phyloP scores from a whole-genome alignment of 495 filamentous ascomycete species.

The Daldinia caldariorum region DNA sequence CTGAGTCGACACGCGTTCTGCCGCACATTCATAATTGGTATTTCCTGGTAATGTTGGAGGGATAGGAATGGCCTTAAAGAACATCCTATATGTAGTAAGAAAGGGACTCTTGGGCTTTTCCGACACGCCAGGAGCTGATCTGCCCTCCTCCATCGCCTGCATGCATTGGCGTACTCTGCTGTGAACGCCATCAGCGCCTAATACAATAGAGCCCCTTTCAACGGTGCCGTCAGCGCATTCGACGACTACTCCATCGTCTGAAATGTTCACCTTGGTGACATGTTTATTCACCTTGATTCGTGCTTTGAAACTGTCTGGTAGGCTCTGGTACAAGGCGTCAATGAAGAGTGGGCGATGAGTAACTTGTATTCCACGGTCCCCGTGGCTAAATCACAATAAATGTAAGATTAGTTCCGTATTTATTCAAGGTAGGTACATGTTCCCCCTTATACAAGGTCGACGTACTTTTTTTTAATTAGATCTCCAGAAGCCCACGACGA shows the following conservation, averaged over 20 bases:
- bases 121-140: slow-evolving; percentile 33
- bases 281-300: slow-evolving; percentile 48
- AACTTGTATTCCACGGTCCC: slow-evolving; percentile 49
- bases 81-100: slow-evolving; percentile 44
- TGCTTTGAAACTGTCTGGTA: slow-evolving; percentile 48
- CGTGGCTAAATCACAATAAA: slow-evolving; percentile 40
- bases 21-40: slow-evolving; percentile 32
- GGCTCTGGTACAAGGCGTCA: slow-evolving; percentile 47
- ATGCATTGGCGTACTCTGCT: slow-evolving; percentile 57
- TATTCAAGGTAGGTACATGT: background rate
- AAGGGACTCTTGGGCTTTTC: slow-evolving; percentile 44
- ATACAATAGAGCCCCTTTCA: slow-evolving; percentile 58
- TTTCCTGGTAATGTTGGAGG: slow-evolving; percentile 33
- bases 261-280: slow-evolving; percentile 43
- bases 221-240: slow-evolving; percentile 54
- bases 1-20: slow-evolving; percentile 41
- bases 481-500: slow-evolving; percentile 8
- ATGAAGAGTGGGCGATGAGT: slow-evolving; percentile 51
- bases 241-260: slow-evolving; percentile 45
- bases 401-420: background rate
- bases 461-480: slow-evolving; percentile 21
- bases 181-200: slow-evolving; percentile 65
- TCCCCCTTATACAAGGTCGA: background rate
- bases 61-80: slow-evolving; percentile 43
- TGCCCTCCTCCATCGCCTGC: slow-evolving; percentile 48